Base-by-base conservation (phyloP, 441 rosid species). In the Gossypium trilobum region DNA sequence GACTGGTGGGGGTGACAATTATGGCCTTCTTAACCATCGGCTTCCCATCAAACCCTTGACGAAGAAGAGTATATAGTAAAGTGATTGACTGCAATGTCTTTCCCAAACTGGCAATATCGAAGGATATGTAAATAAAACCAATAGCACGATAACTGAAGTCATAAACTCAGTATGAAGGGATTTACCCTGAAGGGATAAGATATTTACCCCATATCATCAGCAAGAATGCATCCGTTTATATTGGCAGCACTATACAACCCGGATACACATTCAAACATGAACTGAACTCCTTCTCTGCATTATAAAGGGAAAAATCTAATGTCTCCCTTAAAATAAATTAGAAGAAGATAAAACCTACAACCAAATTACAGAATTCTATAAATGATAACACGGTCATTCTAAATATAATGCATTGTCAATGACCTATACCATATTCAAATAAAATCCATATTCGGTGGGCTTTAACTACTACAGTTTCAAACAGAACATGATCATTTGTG, bases 171-270 rank as follows among this genome's bases (percentile, higher is more conserved):
- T 57, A 63, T 74, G 51, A 56, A 23, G 59, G 69, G 50, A 46
- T 51, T 50, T 68, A 68, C 66, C 42, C 57, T 6, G 14, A 67
- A 78, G 73, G 51, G 48, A 76, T 48, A 44, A 66, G 71, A 48
- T 56, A 56, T 56, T 84, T 88, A 95, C 99, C 99, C 99, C 99
- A 95, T 95, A 75, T 95, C 99, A 79, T 95, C 99, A 13, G 99
- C 99, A 74, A 95, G 83, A 84, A 95, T 95, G 82, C 99, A 95
- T 79, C 99, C 98, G 76, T 83, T 75, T 79, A 95, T 87, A 78
- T 83, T 77, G 66, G 82, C 79, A 17, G 84, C 78, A 56, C 77
- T 84, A 60, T 74, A 83, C 76, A 92, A 66, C 66, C 98, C 98
- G 14, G 99, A 84, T 79, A 95, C 87, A 74, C 99, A 92, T 65